A percentile compares a stretch with the other conserved stretches of the same genome.
These are phyloP conservation scores for Vitis labrusca DNA, from an alignment of 164 flowering plant genomes.

Conservation along the genomic window DNA sequence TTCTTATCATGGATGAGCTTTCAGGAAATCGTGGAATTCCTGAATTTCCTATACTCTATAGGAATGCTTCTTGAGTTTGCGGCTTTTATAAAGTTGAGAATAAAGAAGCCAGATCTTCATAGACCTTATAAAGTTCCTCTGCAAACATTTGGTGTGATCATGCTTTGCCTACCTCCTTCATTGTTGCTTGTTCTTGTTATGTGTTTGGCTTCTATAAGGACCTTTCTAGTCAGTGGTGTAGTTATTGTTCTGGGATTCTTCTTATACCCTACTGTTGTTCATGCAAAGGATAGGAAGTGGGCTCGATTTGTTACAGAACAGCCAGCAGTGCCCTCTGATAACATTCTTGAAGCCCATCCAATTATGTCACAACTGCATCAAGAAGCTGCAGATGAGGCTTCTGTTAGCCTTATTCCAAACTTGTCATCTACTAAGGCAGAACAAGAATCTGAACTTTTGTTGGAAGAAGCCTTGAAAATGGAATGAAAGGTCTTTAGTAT, in stretches of 20 bases:
- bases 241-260: slow-evolving; percentile 54
- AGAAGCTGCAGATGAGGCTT: slow-evolving; percentile 45
- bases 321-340: slow-evolving; percentile 13
- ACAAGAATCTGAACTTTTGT: slow-evolving; percentile 20
- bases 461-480: slow-evolving; percentile 22
- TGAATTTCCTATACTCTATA: slow-evolving; percentile 74
- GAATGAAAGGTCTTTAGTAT: slow-evolving; percentile 16
- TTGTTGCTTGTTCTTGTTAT: slow-evolving; percentile 73
- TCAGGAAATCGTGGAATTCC: slow-evolving; percentile 83
- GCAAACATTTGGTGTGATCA: slow-evolving; percentile 55
- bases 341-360: slow-evolving; percentile 24
- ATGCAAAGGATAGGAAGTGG: slow-evolving; percentile 55
- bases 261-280: slow-evolving; percentile 44
- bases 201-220: slow-evolving; percentile 71
- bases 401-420: slow-evolving; percentile 51
- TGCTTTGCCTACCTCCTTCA: slow-evolving; percentile 82
- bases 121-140: slow-evolving; percentile 83
- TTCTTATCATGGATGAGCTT: slow-evolving; percentile 94
- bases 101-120: slow-evolving; percentile 77
- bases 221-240: slow-evolving; percentile 55
- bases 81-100: slow-evolving; percentile 73
- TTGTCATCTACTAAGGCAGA: slow-evolving; percentile 16
- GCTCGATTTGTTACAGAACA: slow-evolving; percentile 23
- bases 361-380: slow-evolving; percentile 20
- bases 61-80: slow-evolving; percentile 96